Base-by-base conservation (phyloP, 148 eudicot genomes). In the Polygonum aviculare region DNA sequence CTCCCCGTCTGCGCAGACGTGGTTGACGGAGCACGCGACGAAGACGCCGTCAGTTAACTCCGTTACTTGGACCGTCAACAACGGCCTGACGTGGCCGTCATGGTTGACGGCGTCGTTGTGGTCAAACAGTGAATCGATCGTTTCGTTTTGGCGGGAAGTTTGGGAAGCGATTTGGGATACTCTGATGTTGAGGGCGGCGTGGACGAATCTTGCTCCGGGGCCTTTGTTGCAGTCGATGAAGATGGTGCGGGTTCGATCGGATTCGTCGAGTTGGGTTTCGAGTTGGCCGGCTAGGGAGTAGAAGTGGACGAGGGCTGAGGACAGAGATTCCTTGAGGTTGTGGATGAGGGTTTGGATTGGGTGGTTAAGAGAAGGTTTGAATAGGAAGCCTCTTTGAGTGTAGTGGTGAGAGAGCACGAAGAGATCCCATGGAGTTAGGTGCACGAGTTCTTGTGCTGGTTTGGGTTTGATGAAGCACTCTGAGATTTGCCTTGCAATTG, bases 331-430 rank as follows among this genome's bases (percentile, higher is more conserved):
- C 73, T 76, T 76, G 39, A 71, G 50, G 21, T 71, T 71, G 9
- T 40, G 14, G 1, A 69, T 14, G 1, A 69, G 12, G 7, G 31
- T 40, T 15, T 71, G 47, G 0, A 71, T 45, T 39, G 50, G 74
- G 1, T 39, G 74, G 1, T 39, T n/a, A 9, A 12, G 74, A 14
- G 18, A 12, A 12, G 16, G 1, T 0, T 31, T 63, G 33, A 80
- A 85, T 3, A 85, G 67, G 19, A 85, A 85, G n/a, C 83, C 88
- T 51, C 80, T 82, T 75, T 85, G 88, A 44, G 81, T 82, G 74
- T 85, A 85, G 1, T 77, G 80, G 4, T 74, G 77, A 9, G 78
- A 76, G 33, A 79, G 78, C 82, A 81, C 72, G 35, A 62, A 70
- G 21, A 81, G 75, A 75, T 85, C 88, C 85, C 86, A 85, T 79